phyloP scores from a whole-genome alignment of 805 yeast genomes.

The Kodamaea kaohsiungensis region DNA sequence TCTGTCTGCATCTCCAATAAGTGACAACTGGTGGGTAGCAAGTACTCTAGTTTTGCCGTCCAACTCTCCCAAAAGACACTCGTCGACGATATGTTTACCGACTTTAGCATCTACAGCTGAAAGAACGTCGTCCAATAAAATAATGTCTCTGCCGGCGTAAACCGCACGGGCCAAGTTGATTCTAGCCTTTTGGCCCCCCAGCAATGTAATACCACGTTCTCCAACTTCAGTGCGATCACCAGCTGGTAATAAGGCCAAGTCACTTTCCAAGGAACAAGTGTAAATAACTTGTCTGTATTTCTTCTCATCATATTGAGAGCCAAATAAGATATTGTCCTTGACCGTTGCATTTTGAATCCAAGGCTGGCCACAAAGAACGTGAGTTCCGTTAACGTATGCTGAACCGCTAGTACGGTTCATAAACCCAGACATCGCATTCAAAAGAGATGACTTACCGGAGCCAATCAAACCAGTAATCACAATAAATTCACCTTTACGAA shows the following conservation, averaged over 20 bases:
- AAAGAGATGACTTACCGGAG: slow-evolving; percentile 74
- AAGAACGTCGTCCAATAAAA: slow-evolving; percentile 73
- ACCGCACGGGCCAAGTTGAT: slow-evolving; percentile 78
- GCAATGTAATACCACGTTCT: slow-evolving; percentile 79
- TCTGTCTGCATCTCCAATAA: slow-evolving; percentile 68
- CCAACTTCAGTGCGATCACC: slow-evolving; percentile 83
- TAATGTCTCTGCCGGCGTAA: slow-evolving; percentile 65
- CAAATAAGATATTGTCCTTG: slow-evolving; percentile 72
- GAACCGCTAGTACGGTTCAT: slow-evolving; percentile 60
- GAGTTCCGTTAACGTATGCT: slow-evolving; percentile 52
- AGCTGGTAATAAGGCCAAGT: slow-evolving; percentile 64
- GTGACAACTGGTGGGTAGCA: slow-evolving; percentile 81
- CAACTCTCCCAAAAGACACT: slow-evolving; percentile 63
- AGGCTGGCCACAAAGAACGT: slow-evolving; percentile 62
- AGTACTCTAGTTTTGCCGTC: slow-evolving; percentile 64
- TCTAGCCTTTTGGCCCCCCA: slow-evolving; percentile 91
- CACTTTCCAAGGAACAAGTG: slow-evolving; percentile 68
- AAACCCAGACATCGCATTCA: slow-evolving; percentile 69
- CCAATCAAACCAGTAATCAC: slow-evolving; percentile 83
- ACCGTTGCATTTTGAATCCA: slow-evolving; percentile 86
- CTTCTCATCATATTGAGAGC: slow-evolving; percentile 49
- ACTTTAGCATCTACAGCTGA: slow-evolving; percentile 87
- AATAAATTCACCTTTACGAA: slow-evolving; percentile 67
- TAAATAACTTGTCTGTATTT: slow-evolving; percentile 57
- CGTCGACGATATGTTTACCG: slow-evolving; percentile 73